Percentiles rank a stretch among this genome's conserved stretches.
phyloP scores from a whole-genome alignment of 805 yeast species.

The Torulaspora delbrueckii region DNA sequence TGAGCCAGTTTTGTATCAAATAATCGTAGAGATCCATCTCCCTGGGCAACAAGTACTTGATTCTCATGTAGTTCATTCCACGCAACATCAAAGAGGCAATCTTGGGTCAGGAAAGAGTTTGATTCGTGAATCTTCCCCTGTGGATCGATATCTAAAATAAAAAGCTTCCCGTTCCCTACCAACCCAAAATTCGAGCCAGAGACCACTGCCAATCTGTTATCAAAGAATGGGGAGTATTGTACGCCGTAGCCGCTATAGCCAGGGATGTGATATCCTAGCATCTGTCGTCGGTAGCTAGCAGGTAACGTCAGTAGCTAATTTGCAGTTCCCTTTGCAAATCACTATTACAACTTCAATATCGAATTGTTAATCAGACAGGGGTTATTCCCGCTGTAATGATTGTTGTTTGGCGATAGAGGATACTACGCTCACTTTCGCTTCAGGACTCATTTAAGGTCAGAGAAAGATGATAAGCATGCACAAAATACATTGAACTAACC shows the following conservation, averaged over 20 bases:
- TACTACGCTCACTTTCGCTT: too few species aligned
- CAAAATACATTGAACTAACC: not conserved
- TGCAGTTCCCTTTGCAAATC: not conserved
- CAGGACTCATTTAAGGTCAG: too few species aligned
- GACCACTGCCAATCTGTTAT: slow-evolving; percentile 84
- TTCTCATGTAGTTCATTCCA: slow-evolving; percentile 93
- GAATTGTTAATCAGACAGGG: too few species aligned
- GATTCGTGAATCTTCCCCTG: slow-evolving; percentile 57
- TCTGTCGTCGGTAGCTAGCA: slow-evolving; percentile 22
- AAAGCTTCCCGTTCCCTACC: slow-evolving; percentile 88
- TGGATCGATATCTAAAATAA: slow-evolving; percentile 60
- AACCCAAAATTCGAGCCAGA: slow-evolving; percentile 89
- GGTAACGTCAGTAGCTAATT: not conserved
- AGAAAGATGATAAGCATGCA: not conserved
- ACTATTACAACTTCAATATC: not conserved
- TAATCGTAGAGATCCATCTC: slow-evolving; percentile 82
- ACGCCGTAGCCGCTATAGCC: slow-evolving; percentile 87
- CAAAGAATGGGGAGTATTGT: slow-evolving; percentile 87
- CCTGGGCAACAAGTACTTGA: slow-evolving; percentile 76
- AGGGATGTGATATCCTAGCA: slow-evolving; percentile 68
- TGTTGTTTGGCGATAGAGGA: not conserved
- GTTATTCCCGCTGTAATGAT: too few species aligned
- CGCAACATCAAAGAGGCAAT: slow-evolving; percentile 78
- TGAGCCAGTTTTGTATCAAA: slow-evolving; percentile 67
- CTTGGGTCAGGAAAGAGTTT: slow-evolving; percentile 79